Conservation (phyloP, 805 yeast species). For the Nakazawaea wickerhamii region DNA sequence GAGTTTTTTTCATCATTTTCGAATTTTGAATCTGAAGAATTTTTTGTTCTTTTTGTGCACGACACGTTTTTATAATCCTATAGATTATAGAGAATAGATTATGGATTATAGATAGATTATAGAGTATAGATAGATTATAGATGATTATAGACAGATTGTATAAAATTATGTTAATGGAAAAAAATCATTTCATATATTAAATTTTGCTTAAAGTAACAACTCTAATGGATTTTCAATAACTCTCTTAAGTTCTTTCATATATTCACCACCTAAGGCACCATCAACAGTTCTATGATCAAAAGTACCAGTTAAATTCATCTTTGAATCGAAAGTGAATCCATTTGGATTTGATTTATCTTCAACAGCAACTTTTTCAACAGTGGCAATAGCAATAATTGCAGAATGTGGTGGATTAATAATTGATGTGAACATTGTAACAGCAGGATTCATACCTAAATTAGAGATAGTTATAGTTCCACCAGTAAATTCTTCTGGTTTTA, state of each 20-base stretch:
- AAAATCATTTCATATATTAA: neutral
- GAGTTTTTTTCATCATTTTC: neutral
- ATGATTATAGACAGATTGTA: no score
- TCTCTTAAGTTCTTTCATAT: constrained; percentile 86
- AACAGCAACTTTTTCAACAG: constrained; percentile 86
- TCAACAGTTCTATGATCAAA: constrained; percentile 96
- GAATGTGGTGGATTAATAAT: constrained; percentile 98
- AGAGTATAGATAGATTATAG: no score
- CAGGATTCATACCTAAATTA: constrained; percentile 97
- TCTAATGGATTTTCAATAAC: constrained; percentile 95
- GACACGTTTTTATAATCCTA: no score
- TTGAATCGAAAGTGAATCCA: constrained; percentile 90
- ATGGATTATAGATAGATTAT: no score
- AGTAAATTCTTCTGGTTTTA: constrained; percentile 94
- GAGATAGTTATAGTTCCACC: constrained; percentile 99
- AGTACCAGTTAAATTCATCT: constrained; percentile 89
- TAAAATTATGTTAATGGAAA: no score
- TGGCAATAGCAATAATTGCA: constrained; percentile 90
- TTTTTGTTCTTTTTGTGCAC: neutral
- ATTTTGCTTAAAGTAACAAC: constrained; percentile 62
- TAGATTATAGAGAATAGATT: no score
- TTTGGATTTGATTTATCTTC: constrained; percentile 87
- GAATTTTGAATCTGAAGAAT: no score
- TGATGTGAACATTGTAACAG: constrained; percentile 89
- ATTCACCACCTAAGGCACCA: constrained; percentile 98